Evolutionary conservation across 352 stramenopile species (phyloP), one percentile per base, ranked within the genome.

Genomic region (Globisporangium canariense): DNA sequence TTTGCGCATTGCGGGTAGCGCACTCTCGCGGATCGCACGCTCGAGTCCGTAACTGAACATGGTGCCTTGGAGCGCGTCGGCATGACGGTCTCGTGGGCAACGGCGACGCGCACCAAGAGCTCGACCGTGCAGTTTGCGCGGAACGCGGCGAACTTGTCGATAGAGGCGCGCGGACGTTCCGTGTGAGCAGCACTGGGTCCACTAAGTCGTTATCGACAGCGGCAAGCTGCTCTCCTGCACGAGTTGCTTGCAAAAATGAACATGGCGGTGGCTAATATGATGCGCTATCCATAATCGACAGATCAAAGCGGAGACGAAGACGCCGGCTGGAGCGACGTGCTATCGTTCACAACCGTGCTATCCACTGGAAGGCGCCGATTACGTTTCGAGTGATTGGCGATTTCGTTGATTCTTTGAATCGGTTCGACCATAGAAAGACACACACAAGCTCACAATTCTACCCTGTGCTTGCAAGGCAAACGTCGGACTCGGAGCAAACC

Each of bases 371-470:
- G 68, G 52, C 66, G 18, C 79, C 82, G 22, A 66, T 81, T 9
- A 77, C 69, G 8, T 89, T 94, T 58, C 83, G 70, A 9, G 67
- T 96, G 11, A 81, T 96, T 53, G 89, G 86, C 25, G 88, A 97
- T 63, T 69, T 97, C n/a, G 25, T 56, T 38, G 11, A 14, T 16
- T 25, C 16, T 41, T 8, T 41, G 3, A n/a, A 25, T 10, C 38
- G 4, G 36, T 13, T 11, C 6, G n/a, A 16, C 58, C 8, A 38
- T 14, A 9, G 51, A 28, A 28, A 28, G 25, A 28, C 25, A 28
- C 25, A 53, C 34, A 9, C 25, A 4, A 8, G 32, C 7, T 54
- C 13, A 16, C 34, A 40, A 40, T 57, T 11, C 14, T 62, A 25
- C 7, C 25, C n/a, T 62, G 25, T 20, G 36, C 57, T 2, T 28